Percentiles rank a stretch among this genome's conserved stretches.
phyloP scores from a whole-genome alignment of 2,329 filamentous ascomycete species.

The Neocatenulostroma microsporum region DNA sequence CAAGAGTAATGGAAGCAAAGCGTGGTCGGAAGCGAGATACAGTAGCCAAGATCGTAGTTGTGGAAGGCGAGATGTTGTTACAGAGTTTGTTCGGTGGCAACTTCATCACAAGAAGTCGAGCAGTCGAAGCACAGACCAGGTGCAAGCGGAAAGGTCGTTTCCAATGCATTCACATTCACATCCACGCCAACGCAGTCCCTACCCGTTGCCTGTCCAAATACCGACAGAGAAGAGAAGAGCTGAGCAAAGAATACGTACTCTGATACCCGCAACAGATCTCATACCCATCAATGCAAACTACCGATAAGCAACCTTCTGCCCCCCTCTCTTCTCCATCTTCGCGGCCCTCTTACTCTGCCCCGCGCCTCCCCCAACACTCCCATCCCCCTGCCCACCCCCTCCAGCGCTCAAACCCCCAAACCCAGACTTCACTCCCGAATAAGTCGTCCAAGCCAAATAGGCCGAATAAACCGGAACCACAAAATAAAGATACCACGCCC shows the following conservation, averaged over 20 bases:
- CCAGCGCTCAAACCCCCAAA: conserved; percentile 36
- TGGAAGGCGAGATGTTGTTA: no score
- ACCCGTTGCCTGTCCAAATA: neutral
- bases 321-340: conserved; percentile 47
- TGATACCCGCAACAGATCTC: neutral
- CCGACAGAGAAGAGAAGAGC: neutral
- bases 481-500: conserved; percentile 59
- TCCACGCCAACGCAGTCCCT: no score
- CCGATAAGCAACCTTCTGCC: conserved; percentile 42
- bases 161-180: no score
- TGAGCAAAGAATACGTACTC: no score
- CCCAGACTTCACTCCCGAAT: conserved; percentile 37
- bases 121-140: neutral
- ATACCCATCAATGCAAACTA: conserved; percentile 14
- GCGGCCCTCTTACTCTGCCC: conserved; percentile 42
- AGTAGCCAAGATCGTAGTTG: no score
- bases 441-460: conserved; percentile 40
- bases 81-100: no score
- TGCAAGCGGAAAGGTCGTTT: neutral
- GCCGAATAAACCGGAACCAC: conserved; percentile 40
- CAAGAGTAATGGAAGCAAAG: no score
- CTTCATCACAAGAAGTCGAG: neutral
- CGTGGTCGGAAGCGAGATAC: no score
- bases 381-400: conserved; percentile 16
- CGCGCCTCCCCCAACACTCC: conserved; percentile 19